Evolutionary conservation across 805 yeast genomes (phyloP).

Genomic region (Saturnispora quitensis): DNA sequence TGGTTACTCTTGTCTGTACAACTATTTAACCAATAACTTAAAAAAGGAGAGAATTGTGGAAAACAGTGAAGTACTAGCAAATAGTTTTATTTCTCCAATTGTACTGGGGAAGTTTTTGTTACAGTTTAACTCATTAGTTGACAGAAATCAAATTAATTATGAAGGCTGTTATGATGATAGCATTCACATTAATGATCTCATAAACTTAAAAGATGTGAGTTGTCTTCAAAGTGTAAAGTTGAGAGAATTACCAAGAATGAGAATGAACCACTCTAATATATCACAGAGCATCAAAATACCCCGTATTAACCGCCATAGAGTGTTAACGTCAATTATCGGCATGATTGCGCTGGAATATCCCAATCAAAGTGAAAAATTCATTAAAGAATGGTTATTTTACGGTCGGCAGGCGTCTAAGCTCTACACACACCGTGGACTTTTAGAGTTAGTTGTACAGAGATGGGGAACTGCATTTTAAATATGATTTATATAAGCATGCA

Average conservation of each 20-base stretch:
- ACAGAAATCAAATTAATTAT: not conserved
- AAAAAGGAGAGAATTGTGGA: constrained; percentile 1
- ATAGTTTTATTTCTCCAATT: not conserved
- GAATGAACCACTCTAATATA: not conserved
- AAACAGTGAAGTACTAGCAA: not conserved
- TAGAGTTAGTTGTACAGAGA: constrained; percentile 15
- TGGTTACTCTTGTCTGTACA: constrained; percentile 7
- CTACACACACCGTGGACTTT: constrained; percentile 23
- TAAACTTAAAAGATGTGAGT: not conserved
- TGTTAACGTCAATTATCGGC: constrained; percentile 21
- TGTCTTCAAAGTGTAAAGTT: constrained; percentile 2
- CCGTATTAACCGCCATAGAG: constrained; percentile 13
- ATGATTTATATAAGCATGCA: not conserved
- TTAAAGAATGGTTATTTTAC: constrained; percentile 22
- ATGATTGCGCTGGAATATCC: constrained; percentile 20
- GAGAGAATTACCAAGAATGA: not conserved
- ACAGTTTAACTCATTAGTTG: constrained; percentile 2
- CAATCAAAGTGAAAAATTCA: constrained; percentile 14
- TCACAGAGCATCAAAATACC: constrained; percentile 15
- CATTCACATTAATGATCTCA: not conserved
- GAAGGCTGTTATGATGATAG: not conserved
- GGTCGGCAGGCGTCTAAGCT: constrained; percentile 15
- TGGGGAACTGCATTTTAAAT: constrained; percentile 1
- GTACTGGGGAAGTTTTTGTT: not conserved
- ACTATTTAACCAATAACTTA: not conserved